Evolutionary conservation across 192 early-diverging fungal genomes (phyloP).

Genomic region (Spizellomyces punctatus): DNA sequence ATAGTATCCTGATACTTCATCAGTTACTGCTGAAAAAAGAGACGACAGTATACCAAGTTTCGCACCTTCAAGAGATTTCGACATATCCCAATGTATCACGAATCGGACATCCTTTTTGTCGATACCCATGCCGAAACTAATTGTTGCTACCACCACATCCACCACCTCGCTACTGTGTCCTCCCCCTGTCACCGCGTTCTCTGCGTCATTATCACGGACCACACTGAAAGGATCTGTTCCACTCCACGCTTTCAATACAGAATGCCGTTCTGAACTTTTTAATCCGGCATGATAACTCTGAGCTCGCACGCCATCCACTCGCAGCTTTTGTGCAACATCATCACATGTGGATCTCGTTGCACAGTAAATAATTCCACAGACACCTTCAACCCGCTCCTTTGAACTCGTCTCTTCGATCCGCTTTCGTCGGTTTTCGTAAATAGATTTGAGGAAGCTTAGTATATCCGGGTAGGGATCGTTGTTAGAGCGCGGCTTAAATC

Average conservation of each 20-base stretch:
- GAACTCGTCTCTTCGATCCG: constrained; percentile 4
- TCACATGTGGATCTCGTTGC: constrained; percentile 46
- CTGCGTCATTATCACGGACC: background rate
- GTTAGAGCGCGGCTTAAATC: constrained; percentile 35
- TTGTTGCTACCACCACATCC: constrained; percentile 53
- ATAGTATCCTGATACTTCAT: constrained; percentile 70
- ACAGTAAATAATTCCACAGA: constrained; percentile 57
- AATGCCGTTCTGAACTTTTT: constrained; percentile 12
- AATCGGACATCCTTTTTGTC: constrained; percentile 95
- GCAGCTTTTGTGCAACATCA: constrained; percentile 35
- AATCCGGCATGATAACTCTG: constrained; percentile 51
- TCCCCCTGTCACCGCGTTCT: background rate
- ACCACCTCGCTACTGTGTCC: constrained; percentile 18
- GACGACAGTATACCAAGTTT: background rate
- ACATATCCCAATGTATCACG: constrained; percentile 90
- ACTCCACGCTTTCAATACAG: constrained; percentile 40
- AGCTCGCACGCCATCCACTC: constrained; percentile 37
- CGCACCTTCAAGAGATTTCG: constrained; percentile 78
- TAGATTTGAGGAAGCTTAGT: constrained; percentile 23
- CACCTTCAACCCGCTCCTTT: constrained; percentile 32
- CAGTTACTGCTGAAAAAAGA: background rate
- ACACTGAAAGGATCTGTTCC: constrained; percentile 8
- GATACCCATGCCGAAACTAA: constrained; percentile 88
- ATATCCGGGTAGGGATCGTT: constrained; percentile 45
- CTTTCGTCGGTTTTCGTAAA: constrained; percentile 33